Conservation (phyloP, 176 grass and related monocot species). For the Lolium rigidum region DNA sequence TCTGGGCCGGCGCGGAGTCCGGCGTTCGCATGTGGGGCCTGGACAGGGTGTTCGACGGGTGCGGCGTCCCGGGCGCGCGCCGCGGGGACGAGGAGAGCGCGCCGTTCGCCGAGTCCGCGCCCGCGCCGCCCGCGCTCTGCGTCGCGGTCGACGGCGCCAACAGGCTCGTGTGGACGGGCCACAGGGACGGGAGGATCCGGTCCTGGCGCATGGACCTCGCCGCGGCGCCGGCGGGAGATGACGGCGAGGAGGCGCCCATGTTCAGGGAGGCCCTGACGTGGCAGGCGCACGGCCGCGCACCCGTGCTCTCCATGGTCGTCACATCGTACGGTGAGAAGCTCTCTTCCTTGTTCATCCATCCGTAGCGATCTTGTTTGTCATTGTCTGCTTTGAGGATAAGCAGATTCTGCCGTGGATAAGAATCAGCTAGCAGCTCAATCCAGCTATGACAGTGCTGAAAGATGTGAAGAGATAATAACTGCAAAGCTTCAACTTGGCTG, state of each 20-base stretch:
- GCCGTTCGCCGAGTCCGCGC: conserved; percentile 71
- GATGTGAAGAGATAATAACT: too few species aligned
- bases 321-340: conserved; percentile 69
- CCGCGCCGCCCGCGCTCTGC: conserved; percentile 66
- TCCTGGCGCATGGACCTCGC: conserved; percentile 67
- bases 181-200: conserved; percentile 85
- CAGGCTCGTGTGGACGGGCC: conserved; percentile 77
- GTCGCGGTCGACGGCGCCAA: conserved; percentile 61
- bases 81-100: conserved; percentile 80
- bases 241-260: conserved; percentile 15
- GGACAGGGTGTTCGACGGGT: conserved; percentile 49
- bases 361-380: neutral
- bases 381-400: conserved; percentile 20
- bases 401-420: neutral
- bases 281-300: conserved; percentile 64
- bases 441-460: too few species aligned
- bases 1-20: conserved; percentile 84
- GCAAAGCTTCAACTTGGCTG: too few species aligned
- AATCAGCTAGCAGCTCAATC: neutral
- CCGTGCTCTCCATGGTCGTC: conserved; percentile 84
- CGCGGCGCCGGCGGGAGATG: neutral
- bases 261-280: conserved; percentile 76
- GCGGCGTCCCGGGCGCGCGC: conserved; percentile 40
- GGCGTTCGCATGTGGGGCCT: conserved; percentile 71
- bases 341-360: neutral